Conservation (phyloP, 2,329 filamentous ascomycete genomes). For the Neonectria magnoliae region DNA sequence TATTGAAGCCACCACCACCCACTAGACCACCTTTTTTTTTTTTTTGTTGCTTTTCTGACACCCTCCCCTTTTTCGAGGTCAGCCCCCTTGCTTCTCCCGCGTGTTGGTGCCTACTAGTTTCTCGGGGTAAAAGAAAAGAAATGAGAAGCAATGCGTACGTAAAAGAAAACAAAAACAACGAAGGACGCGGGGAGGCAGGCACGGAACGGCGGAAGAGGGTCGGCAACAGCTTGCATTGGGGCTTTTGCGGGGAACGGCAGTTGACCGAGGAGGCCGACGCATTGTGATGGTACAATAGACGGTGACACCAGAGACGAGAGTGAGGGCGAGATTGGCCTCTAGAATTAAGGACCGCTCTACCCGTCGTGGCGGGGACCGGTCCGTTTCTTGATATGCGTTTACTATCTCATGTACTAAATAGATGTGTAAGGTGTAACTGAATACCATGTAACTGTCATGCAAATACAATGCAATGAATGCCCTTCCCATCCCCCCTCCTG, state of each 20-base stretch:
- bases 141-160: background rate
- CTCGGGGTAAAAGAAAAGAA: background rate
- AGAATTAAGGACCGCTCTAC: slow-evolving; percentile 14
- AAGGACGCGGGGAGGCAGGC: background rate
- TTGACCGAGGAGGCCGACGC: background rate
- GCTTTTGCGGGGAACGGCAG: slow-evolving; percentile 6
- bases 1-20: background rate
- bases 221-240: background rate
- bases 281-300: no score
- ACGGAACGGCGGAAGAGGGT: background rate
- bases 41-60: no score
- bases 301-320: background rate
- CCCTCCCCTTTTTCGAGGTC: no score
- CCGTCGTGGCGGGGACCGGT: slow-evolving; percentile 20
- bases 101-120: background rate
- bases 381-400: slow-evolving; percentile 17
- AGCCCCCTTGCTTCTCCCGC: slow-evolving; percentile 4
- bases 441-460: slow-evolving; percentile 8
- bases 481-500: slow-evolving; percentile 3
- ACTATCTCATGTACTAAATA: slow-evolving; percentile 11
- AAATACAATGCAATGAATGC: slow-evolving; percentile 18
- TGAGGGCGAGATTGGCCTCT: background rate
- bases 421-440: background rate
- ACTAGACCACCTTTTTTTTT: no score
- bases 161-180: slow-evolving; percentile 3